Evolutionary conservation across 176 grass and related monocot genomes (phyloP).

Genomic region (Cymbopogon citratus): DNA sequence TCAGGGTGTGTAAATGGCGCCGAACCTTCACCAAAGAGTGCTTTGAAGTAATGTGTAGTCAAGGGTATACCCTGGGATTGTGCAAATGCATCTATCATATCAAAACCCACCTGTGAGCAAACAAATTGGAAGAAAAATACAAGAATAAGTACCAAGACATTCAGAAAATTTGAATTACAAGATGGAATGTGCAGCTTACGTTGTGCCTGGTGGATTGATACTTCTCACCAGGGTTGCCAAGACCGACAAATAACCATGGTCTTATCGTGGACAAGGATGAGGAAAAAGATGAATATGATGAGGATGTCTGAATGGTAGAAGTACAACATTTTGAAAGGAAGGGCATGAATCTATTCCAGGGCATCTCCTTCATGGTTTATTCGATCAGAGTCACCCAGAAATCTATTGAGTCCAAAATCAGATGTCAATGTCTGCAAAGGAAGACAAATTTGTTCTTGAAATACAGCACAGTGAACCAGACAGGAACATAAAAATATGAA

Average conservation of each 20-base stretch:
- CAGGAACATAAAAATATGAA: neutral
- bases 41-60: conserved; percentile 69
- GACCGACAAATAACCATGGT: conserved; percentile 77
- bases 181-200: conserved; percentile 19
- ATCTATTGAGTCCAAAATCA: neutral
- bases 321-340: neutral
- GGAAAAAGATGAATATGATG: conserved; percentile 14
- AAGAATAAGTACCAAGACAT: neutral
- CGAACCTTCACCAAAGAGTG: conserved; percentile 74
- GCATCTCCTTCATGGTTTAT: neutral
- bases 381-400: neutral
- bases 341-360: neutral
- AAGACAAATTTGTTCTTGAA: neutral
- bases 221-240: conserved; percentile 84
- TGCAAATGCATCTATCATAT: conserved; percentile 92
- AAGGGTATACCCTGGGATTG: conserved; percentile 58
- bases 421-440: neutral
- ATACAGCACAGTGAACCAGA: neutral
- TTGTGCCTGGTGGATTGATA: conserved; percentile 67
- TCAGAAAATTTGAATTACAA: neutral
- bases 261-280: neutral
- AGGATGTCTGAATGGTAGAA: conserved; percentile 12
- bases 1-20: neutral
- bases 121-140: neutral
- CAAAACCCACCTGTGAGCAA: conserved; percentile 66